Conservation (phyloP, 176 grass and related monocot species). For the Dactylis glomerata region DNA sequence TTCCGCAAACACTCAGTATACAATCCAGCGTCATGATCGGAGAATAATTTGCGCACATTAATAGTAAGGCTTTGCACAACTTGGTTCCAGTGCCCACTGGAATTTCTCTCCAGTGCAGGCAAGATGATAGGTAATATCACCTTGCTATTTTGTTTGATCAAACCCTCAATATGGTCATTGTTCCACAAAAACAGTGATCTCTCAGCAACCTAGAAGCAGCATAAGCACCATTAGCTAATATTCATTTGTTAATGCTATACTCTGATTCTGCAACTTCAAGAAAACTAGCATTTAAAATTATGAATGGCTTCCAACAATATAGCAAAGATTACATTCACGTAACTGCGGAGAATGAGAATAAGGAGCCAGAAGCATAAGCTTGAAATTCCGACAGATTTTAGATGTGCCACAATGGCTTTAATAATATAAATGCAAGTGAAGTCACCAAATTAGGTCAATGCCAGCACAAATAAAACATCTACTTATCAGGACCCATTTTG, state of each 20-base stretch:
- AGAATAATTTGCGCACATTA: conserved; percentile 73
- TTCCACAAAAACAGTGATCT: conserved; percentile 86
- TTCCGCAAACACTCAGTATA: conserved; percentile 47
- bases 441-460: neutral
- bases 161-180: conserved; percentile 63
- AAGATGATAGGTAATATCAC: conserved; percentile 73
- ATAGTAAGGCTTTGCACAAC: conserved; percentile 80
- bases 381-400: neutral
- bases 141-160: conserved; percentile 71
- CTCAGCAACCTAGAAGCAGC: conserved; percentile 67
- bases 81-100: conserved; percentile 68
- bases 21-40: conserved; percentile 60
- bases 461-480: neutral
- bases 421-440: too few species aligned
- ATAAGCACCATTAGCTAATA: conserved; percentile 25
- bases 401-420: neutral
- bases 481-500: neutral
- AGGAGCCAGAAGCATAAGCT: neutral
- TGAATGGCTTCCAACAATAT: conserved; percentile 3
- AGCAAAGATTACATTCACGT: neutral
- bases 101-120: conserved; percentile 69
- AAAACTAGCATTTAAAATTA: neutral
- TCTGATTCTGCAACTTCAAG: neutral
- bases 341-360: neutral
- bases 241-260: neutral